These are phyloP conservation scores for Dianthus caryophyllus DNA, from an alignment of 148 eudicot species.

Conservation along the genomic window DNA sequence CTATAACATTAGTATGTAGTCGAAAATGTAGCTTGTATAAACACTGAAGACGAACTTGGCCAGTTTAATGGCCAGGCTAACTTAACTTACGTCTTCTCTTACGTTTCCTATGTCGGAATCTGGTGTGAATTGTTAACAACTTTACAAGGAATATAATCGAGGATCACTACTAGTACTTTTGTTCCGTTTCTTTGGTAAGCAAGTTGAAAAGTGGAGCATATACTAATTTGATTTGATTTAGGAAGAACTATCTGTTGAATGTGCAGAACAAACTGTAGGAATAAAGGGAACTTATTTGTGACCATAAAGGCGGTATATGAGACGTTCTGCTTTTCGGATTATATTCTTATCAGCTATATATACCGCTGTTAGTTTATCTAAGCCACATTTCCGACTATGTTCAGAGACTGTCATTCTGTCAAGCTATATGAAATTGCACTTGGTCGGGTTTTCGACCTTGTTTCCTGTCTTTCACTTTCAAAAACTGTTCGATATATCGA, in stretches of 20 bases:
- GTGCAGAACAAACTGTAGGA: neutral
- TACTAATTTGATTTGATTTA: neutral
- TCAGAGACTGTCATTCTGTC: slow-evolving; percentile 3
- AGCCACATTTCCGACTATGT: slow-evolving; percentile 11
- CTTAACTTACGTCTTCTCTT: neutral
- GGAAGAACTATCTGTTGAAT: neutral
- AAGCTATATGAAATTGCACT: neutral
- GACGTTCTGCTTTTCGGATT: neutral
- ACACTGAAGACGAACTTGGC: neutral
- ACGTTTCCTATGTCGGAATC: neutral
- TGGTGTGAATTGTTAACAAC: neutral
- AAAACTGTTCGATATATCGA: too few species aligned
- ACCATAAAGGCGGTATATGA: neutral
- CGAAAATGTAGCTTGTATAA: neutral
- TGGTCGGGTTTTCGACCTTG: neutral
- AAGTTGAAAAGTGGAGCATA: neutral
- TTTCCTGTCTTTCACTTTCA: neutral
- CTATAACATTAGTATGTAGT: neutral
- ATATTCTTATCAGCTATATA: neutral
- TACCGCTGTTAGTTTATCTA: neutral
- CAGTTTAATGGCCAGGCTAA: neutral
- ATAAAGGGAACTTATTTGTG: neutral
- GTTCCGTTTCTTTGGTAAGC: neutral
- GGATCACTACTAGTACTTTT: neutral
- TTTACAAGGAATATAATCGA: neutral